Percentiles rank a stretch among this genome's conserved stretches.
Conservation (phyloP, 257 asterid genomes). For the Scutellaria galericulata region DNA sequence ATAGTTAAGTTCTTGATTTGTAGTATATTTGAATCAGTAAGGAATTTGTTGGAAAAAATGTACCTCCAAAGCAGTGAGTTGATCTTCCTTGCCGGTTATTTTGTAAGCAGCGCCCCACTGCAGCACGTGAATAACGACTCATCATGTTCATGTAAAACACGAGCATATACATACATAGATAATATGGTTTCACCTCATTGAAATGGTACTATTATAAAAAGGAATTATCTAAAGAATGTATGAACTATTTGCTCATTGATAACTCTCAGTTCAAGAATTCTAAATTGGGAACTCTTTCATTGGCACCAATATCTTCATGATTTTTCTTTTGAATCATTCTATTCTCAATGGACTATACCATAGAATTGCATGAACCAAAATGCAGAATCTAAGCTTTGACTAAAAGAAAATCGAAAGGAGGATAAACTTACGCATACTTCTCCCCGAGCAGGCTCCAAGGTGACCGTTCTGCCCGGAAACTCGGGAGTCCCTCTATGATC, state of each 20-base stretch:
- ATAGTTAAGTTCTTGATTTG: background rate
- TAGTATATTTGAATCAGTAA: background rate
- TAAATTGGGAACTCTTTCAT: too few species aligned
- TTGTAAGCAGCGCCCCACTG: slow-evolving; percentile 99
- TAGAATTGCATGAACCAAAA: background rate
- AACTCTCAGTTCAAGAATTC: background rate
- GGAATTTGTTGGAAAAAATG: background rate
- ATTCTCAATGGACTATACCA: background rate
- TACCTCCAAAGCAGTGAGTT: slow-evolving; percentile 78
- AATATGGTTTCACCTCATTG: background rate
- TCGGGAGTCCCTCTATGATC: slow-evolving; percentile 97
- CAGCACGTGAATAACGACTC: slow-evolving; percentile 11
- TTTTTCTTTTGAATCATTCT: too few species aligned
- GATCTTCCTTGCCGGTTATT: slow-evolving; percentile 67
- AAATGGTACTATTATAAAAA: background rate
- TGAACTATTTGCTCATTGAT: background rate
- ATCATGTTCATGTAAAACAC: background rate
- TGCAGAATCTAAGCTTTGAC: background rate
- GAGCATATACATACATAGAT: background rate
- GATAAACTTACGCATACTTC: slow-evolving; percentile 66
- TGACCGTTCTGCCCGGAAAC: slow-evolving; percentile 91
- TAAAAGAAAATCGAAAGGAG: background rate
- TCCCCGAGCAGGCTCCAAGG: slow-evolving; percentile 86
- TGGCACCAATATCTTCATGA: too few species aligned
- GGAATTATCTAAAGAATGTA: background rate